Base-by-base conservation (phyloP, 163 green algal species). In the Trebouxia gelatinosa region DNA sequence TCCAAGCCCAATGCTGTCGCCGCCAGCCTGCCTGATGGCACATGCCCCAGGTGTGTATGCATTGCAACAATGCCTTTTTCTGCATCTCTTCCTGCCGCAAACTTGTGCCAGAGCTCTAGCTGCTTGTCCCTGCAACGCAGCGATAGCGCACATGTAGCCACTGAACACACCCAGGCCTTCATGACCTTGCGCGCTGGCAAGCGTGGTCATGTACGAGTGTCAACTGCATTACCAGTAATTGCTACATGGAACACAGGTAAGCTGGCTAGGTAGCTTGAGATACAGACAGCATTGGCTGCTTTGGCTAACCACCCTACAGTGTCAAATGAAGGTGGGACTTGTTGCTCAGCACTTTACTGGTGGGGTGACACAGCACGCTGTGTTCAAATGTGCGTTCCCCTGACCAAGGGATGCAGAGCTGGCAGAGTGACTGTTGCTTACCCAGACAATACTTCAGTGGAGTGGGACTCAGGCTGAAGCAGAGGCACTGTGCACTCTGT, bases 91-190 rank as follows among this genome's bases (percentile, higher is more conserved):
- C 35, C 64, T 54, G 17, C 26, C 4, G 31, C 19, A 51, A 32
- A 72, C 37, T 50, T 21, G 23, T 51, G 32, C 64, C 64, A 72
- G 0, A 72, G 21, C 19, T 21, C 37, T 37, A 72, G 23, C 35
- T 72, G 64, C 4, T 16, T 17, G 13, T 72, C 64, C 21, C 64
- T 72, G 64, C 37, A 72, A 54, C 43, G 9, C 43, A 54, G 43
- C 9, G 43, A 9, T 54, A 13, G 43, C 11, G 11, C 43, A 54
- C 13, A 54, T 54, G 13, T 23, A 23, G 43, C 43, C 13, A 13
- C 43, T 54, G 11, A 54, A 13, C 43, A 31, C 1, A 62, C 3
- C 1, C 29, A 34, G 51, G 29, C 19, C 29, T 62, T 1, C 51
- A 62, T 28, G 13, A 23, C 43, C 9, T 54, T 54, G 43, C 43